These are phyloP conservation scores for Lunularia cruciata DNA, from an alignment of 225 moss, liverwort and hornwort species.

Conservation along the genomic window DNA sequence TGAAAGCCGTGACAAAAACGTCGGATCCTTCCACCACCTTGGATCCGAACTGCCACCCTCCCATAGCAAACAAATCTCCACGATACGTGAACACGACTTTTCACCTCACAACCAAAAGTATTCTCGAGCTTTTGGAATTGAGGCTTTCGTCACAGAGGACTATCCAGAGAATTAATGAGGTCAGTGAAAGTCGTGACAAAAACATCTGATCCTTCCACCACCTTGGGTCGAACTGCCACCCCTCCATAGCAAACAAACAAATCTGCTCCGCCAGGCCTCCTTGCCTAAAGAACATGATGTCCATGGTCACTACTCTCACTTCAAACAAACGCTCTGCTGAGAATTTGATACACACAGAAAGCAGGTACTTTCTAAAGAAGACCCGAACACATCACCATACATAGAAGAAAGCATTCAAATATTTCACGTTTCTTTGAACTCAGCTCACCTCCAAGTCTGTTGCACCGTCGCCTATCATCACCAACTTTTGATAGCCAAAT, in stretches of 20 bases:
- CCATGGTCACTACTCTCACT: too few relatives aligned
- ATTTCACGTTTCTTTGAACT: neutral
- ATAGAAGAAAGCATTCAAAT: too few relatives aligned
- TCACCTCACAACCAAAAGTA: too few relatives aligned
- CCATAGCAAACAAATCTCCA: too few relatives aligned
- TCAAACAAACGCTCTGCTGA: too few relatives aligned
- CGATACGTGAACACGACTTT: too few relatives aligned
- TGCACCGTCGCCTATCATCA: constrained; percentile 91
- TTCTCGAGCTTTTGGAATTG: too few relatives aligned
- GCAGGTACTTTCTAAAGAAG: too few relatives aligned
- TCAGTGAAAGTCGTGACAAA: constrained; percentile 74
- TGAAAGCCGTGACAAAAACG: constrained; percentile 77
- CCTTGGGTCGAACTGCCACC: constrained; percentile 65
- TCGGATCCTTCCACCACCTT: constrained; percentile 78
- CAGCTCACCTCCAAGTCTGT: constrained; percentile 81
- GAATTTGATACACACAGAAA: too few relatives aligned
- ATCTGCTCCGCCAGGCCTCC: constrained; percentile 86
- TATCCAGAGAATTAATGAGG: constrained; percentile 56
- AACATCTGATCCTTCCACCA: constrained; percentile 83
- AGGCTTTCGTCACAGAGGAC: too few relatives aligned
- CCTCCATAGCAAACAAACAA: constrained; percentile 92
- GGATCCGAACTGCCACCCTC: constrained; percentile 70
- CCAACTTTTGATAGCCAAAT: constrained; percentile 69
- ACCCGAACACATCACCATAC: too few relatives aligned
- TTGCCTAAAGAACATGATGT: constrained; percentile 59